These are phyloP conservation scores for Millerago galiae DNA, from an alignment of 805 yeast genomes.

Conservation along the genomic window DNA sequence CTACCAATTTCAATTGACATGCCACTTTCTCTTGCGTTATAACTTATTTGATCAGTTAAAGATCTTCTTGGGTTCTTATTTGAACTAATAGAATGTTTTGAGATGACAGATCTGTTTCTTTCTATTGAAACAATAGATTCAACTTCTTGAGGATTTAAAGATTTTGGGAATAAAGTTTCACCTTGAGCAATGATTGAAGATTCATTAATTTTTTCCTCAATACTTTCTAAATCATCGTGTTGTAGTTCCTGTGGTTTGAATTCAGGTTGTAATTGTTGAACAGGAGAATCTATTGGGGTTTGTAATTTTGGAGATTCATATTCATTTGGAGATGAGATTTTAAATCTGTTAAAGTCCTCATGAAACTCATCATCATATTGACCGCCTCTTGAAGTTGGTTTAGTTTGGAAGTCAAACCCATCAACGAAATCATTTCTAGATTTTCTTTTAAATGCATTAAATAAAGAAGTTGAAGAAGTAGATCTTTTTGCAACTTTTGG, in stretches of 20 bases:
- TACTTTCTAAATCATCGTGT: neutral
- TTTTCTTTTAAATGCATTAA: constrained; percentile 22
- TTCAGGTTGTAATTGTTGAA: neutral
- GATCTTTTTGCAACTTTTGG: constrained; percentile 19
- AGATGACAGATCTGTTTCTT: constrained; percentile 55
- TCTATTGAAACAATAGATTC: constrained; percentile 66
- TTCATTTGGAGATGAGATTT: neutral
- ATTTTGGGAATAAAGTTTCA: constrained; percentile 66
- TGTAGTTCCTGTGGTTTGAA: neutral
- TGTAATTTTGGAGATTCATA: neutral
- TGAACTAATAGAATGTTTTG: constrained; percentile 37
- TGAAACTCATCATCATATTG: constrained; percentile 15
- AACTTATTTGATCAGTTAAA: constrained; percentile 26
- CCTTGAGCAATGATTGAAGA: constrained; percentile 29
- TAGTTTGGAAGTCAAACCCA: neutral
- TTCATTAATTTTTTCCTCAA: neutral
- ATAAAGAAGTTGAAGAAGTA: constrained; percentile 20
- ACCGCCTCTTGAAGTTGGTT: too few species aligned
- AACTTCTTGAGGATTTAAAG: constrained; percentile 59
- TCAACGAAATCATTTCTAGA: neutral
- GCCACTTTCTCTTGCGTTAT: constrained; percentile 39
- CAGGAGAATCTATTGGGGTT: neutral
- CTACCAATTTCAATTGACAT: constrained; percentile 36
- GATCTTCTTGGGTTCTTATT: constrained; percentile 9
- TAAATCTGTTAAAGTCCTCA: constrained; percentile 22